These are phyloP conservation scores for Epithemia pelagica DNA, from an alignment of 108 stramenopile species.

Conservation along the genomic window DNA sequence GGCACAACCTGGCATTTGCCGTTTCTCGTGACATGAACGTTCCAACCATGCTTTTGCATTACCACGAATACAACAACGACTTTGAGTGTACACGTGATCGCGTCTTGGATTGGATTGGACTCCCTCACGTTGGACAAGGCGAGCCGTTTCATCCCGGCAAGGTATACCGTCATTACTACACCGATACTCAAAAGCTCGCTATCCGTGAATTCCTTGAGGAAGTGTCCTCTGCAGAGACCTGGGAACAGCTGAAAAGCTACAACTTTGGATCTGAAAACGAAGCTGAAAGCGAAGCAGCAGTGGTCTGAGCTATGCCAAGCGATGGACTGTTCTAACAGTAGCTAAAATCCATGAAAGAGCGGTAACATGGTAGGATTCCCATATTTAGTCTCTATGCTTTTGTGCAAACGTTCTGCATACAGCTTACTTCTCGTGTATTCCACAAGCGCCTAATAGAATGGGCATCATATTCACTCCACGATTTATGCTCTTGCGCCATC, in stretches of 20 bases:
- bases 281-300: too few species aligned
- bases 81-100: slow-evolving; percentile 29
- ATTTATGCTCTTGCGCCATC: too few species aligned
- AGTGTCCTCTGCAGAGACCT: slow-evolving; percentile 6
- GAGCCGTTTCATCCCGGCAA: slow-evolving; percentile 8
- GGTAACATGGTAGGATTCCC: too few species aligned
- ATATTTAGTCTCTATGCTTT: too few species aligned
- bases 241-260: slow-evolving; percentile 6
- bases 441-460: too few species aligned
- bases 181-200: neutral
- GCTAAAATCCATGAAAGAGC: too few species aligned
- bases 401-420: too few species aligned
- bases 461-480: too few species aligned
- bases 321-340: too few species aligned
- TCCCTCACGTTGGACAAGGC: slow-evolving; percentile 3
- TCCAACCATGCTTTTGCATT: slow-evolving; percentile 41
- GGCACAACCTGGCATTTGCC: slow-evolving; percentile 62
- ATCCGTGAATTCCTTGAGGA: slow-evolving; percentile 6
- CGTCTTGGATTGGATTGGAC: slow-evolving; percentile 36
- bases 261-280: neutral
- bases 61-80: slow-evolving; percentile 41
- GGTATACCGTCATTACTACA: slow-evolving; percentile 12
- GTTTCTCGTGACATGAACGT: slow-evolving; percentile 36
- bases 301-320: too few species aligned
- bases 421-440: too few species aligned